phyloP scores from a whole-genome alignment of 2,329 filamentous ascomycete genomes.

The Phyllosticta citrichinensis region DNA sequence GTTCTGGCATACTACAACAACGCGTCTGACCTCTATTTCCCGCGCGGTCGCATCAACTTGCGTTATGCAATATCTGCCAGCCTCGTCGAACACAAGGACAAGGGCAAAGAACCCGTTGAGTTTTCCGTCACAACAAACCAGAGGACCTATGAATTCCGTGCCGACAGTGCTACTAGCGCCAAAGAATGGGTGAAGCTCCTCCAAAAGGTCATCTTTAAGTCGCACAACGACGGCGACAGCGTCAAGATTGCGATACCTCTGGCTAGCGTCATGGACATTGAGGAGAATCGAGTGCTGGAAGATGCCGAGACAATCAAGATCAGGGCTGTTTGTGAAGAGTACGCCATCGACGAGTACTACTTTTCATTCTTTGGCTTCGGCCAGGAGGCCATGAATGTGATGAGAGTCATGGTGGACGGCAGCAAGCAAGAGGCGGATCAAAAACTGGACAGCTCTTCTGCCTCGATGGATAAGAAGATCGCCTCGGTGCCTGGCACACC shows the following conservation, averaged over 20 bases:
- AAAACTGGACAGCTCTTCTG: not conserved
- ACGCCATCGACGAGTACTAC: constrained; percentile 95
- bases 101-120: constrained; percentile 58
- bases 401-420: constrained; percentile 63
- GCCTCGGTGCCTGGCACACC: constrained; percentile 23
- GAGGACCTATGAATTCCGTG: constrained; percentile 75
- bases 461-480: not conserved
- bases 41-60: constrained; percentile 82
- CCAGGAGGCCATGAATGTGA: constrained; percentile 68
- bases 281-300: constrained; percentile 81
- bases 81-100: constrained; percentile 58
- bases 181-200: constrained; percentile 95
- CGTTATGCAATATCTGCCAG: constrained; percentile 84
- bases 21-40: constrained; percentile 80
- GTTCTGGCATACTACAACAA: constrained; percentile 84
- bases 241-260: constrained; percentile 92
- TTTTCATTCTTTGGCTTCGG: constrained; percentile 91
- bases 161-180: constrained; percentile 77
- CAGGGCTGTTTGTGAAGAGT: constrained; percentile 84
- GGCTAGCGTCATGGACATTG: constrained; percentile 80
- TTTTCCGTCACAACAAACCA: constrained; percentile 78
- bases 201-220: constrained; percentile 89
- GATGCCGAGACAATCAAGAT: constrained; percentile 93
- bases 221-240: constrained; percentile 92
- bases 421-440: constrained; percentile 32